These are phyloP conservation scores for Hypericum perforatum DNA, from an alignment of 345 rosid species.

Conservation along the genomic window DNA sequence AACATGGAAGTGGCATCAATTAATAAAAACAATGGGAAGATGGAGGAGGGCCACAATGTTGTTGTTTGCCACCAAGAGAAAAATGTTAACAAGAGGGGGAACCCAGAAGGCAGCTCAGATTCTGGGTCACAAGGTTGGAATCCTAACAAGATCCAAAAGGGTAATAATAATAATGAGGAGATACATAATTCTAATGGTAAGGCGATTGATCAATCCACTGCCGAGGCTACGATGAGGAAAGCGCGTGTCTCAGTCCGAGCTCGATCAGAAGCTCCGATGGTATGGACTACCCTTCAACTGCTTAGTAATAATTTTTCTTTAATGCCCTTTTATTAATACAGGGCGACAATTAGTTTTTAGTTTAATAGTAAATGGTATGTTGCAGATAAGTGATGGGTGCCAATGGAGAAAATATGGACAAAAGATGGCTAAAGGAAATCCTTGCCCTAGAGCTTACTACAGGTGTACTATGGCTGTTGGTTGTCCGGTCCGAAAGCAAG, in stretches of 20 bases:
- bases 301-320: not conserved
- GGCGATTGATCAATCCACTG: constrained; percentile 43
- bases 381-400: constrained; percentile 76
- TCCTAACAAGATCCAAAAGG: constrained; percentile 44
- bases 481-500: constrained; percentile 96
- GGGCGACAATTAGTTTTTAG: not conserved
- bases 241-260: constrained; percentile 99
- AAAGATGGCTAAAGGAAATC: constrained; percentile 97
- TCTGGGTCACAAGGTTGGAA: constrained; percentile 56
- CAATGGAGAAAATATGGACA: constrained; percentile 99
- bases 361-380: not conserved
- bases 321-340: not conserved
- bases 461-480: constrained; percentile 95
- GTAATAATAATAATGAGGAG: constrained; percentile 16
- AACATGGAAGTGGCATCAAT: constrained; percentile 16
- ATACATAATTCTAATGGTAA: constrained; percentile 26
- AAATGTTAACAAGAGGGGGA: constrained; percentile 35
- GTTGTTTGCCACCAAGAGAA: constrained; percentile 15
- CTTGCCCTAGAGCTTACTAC: constrained; percentile 92
- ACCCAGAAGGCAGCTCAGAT: constrained; percentile 57
- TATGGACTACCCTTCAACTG: constrained; percentile 4
- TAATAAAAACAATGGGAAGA: constrained; percentile 15
- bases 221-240: constrained; percentile 83
- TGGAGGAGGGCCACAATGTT: constrained; percentile 20
- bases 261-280: constrained; percentile 98